Evolutionary conservation across 441 rosid species (phyloP).

Genomic region (Populus hybrid): DNA sequence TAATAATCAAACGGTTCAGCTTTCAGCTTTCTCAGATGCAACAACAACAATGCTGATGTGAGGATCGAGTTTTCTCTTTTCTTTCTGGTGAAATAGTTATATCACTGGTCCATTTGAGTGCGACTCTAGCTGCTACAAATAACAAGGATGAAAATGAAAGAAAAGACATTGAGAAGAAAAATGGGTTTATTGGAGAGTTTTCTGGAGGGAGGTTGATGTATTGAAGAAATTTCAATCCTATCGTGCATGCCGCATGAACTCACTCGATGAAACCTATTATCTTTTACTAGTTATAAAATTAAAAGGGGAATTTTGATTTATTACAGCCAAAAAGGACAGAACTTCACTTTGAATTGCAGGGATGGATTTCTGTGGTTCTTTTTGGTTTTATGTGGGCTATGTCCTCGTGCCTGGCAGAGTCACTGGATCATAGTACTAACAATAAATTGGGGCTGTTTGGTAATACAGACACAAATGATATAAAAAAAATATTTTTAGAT

Average conservation of each 20-base stretch:
- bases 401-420: background rate
- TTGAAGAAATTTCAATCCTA: background rate
- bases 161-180: background rate
- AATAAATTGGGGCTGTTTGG: background rate
- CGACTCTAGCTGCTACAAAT: slow-evolving; percentile 34
- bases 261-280: background rate
- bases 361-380: background rate
- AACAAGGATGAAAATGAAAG: background rate
- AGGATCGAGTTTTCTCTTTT: background rate
- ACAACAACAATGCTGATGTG: slow-evolving; percentile 12
- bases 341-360: too few species aligned
- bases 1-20: slow-evolving; percentile 24
- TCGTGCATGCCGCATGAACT: background rate
- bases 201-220: background rate
- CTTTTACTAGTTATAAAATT: background rate
- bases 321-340: too few species aligned
- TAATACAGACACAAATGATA: too few species aligned
- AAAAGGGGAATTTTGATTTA: background rate
- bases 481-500: too few species aligned
- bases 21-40: slow-evolving; percentile 19
- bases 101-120: slow-evolving; percentile 32
- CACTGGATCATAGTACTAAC: background rate
- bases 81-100: background rate
- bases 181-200: background rate
- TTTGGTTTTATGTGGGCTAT: background rate